Evolutionary conservation across 1,284 basidiomycete species (phyloP).

Genomic region (Trametes pubescens): DNA sequence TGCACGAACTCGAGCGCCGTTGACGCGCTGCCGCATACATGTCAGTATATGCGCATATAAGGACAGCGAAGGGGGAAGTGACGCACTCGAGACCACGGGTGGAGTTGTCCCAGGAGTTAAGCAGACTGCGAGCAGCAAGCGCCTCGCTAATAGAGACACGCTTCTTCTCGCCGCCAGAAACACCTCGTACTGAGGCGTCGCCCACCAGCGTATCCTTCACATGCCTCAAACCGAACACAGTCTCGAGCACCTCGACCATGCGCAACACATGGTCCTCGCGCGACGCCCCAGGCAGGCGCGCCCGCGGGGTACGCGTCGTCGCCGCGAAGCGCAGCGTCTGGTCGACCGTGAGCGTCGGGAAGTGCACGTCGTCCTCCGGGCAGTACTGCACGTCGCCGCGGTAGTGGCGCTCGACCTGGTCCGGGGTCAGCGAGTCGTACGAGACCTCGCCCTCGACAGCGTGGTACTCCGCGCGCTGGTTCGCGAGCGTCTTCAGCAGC

Average conservation of each 20-base stretch:
- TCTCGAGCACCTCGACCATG: slow-evolving; percentile 64
- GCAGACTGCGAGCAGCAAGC: slow-evolving; percentile 62
- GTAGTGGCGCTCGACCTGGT: slow-evolving; percentile 60
- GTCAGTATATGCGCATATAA: background rate
- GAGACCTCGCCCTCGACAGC: slow-evolving; percentile 67
- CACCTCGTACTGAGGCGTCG: slow-evolving; percentile 77
- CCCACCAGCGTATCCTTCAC: slow-evolving; percentile 70
- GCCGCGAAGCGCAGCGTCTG: slow-evolving; percentile 73
- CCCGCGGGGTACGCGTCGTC: slow-evolving; percentile 63
- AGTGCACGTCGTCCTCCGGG: slow-evolving; percentile 79
- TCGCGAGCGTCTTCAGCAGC: slow-evolving; percentile 77
- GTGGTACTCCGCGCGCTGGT: slow-evolving; percentile 69
- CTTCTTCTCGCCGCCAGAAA: slow-evolving; percentile 86
- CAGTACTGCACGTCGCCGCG: slow-evolving; percentile 76
- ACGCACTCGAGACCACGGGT: slow-evolving; percentile 55
- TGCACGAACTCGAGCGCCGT: slow-evolving; percentile 68
- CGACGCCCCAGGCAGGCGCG: slow-evolving; percentile 51
- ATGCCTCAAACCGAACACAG: slow-evolving; percentile 79
- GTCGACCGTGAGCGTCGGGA: slow-evolving; percentile 77
- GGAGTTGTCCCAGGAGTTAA: slow-evolving; percentile 81
- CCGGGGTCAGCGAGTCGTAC: slow-evolving; percentile 71
- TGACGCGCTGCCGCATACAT: slow-evolving; percentile 47
- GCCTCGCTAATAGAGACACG: slow-evolving; percentile 81
- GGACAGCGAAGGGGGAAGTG: background rate
- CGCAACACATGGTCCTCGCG: slow-evolving; percentile 57